Conservation (phyloP, 2,329 filamentous ascomycete genomes). For the Stagonosporopsis vannaccii region DNA sequence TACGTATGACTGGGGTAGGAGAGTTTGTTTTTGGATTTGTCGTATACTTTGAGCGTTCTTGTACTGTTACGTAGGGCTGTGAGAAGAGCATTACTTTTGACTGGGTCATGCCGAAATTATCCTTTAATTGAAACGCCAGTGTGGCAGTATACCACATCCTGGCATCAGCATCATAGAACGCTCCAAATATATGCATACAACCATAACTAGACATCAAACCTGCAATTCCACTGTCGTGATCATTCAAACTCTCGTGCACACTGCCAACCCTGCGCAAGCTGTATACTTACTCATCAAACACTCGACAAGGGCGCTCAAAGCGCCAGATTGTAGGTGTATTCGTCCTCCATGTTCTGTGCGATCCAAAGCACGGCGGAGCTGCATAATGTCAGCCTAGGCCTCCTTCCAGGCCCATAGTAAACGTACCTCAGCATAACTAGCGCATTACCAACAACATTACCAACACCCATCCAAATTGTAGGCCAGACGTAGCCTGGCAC, state of each 20-base stretch:
- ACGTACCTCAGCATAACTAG: constrained; percentile 72
- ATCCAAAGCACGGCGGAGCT: constrained; percentile 73
- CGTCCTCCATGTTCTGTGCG: constrained; percentile 76
- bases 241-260: background rate
- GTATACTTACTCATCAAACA: background rate
- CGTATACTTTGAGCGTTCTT: constrained; percentile 35
- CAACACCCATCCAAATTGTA: constrained; percentile 72
- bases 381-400: constrained; percentile 29
- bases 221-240: constrained; percentile 8
- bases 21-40: constrained; percentile 20
- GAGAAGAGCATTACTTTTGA: background rate
- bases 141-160: background rate
- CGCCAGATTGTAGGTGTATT: constrained; percentile 74
- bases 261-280: background rate
- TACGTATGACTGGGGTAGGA: constrained; percentile 1
- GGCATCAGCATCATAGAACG: constrained; percentile 5
- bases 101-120: constrained; percentile 5
- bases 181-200: constrained; percentile 20
- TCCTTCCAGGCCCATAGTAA: background rate
- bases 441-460: constrained; percentile 70
- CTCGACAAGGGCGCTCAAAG: constrained; percentile 51
- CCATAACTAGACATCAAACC: constrained; percentile 7
- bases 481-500: constrained; percentile 66
- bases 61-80: constrained; percentile 28
- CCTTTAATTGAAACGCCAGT: constrained; percentile 1